These are phyloP conservation scores for Xylaria sp. DNA, from an alignment of 2,329 filamentous ascomycete species.

Conservation along the genomic window DNA sequence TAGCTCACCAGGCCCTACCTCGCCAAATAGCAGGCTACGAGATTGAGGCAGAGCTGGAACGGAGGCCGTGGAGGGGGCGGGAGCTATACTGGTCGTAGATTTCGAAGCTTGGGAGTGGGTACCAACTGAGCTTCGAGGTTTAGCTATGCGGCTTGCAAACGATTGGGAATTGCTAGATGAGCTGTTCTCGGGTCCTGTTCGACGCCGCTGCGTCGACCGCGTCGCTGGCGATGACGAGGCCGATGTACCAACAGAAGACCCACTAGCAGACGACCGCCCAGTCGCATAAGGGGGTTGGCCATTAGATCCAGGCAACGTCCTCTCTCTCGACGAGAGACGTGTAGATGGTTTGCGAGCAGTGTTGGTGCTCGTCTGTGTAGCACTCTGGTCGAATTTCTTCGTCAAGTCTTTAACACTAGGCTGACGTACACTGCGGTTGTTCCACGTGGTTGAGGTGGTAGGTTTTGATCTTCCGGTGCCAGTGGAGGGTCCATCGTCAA, in stretches of 20 bases:
- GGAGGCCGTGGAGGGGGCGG: conserved; percentile 44
- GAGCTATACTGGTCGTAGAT: conserved; percentile 56
- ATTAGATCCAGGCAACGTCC: conserved; percentile 42
- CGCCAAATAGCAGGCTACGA: conserved; percentile 75
- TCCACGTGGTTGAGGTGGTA: conserved; percentile 43
- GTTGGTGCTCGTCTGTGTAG: conserved; percentile 43
- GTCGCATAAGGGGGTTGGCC: conserved; percentile 55
- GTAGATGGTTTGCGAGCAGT: conserved; percentile 50
- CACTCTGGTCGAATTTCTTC: conserved; percentile 78
- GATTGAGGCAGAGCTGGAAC: conserved; percentile 48
- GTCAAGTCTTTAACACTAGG: conserved; percentile 84
- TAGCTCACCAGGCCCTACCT: conserved; percentile 71
- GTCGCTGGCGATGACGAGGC: conserved; percentile 44
- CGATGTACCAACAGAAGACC: conserved; percentile 43
- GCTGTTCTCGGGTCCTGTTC: conserved; percentile 61
- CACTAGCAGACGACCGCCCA: conserved; percentile 53
- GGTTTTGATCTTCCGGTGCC: conserved; percentile 47
- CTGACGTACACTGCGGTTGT: conserved; percentile 54
- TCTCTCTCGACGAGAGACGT: conserved; percentile 26
- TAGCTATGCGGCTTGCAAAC: conserved; percentile 68
- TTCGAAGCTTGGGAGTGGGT: conserved; percentile 54
- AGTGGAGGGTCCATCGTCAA: conserved; percentile 56
- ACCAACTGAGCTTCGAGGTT: conserved; percentile 57
- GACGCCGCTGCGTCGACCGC: conserved; percentile 57
- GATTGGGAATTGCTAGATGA: conserved; percentile 65